Percentiles rank a stretch among this genome's conserved stretches.
Evolutionary conservation across 495 filamentous ascomycete species (phyloP).

Genomic region (Penicillium daleae): DNA sequence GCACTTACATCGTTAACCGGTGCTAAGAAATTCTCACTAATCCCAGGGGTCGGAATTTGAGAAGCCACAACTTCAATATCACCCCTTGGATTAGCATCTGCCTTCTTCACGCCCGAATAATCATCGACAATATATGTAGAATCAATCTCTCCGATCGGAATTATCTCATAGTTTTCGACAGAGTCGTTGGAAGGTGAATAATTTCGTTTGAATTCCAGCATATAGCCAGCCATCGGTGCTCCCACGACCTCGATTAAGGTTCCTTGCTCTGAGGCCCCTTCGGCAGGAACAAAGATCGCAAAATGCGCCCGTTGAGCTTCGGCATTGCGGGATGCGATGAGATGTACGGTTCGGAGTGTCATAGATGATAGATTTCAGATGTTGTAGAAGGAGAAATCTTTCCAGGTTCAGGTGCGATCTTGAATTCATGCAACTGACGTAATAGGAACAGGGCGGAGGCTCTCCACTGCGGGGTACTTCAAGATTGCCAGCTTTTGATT

Average conservation of each 20-base stretch:
- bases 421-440: conserved; percentile 15
- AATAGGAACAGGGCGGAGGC: not conserved
- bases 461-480: conserved; percentile 18
- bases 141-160: conserved; percentile 31
- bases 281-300: conserved; percentile 38
- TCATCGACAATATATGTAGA: conserved; percentile 30
- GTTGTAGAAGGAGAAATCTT: conserved; percentile 5
- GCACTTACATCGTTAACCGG: conserved; percentile 40
- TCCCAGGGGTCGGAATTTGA: conserved; percentile 33
- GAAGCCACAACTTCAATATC: conserved; percentile 36
- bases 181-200: conserved; percentile 20
- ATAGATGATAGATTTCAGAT: conserved; percentile 9
- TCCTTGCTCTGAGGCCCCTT: conserved; percentile 16
- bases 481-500: not conserved
- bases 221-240: conserved; percentile 38
- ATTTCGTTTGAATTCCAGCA: conserved; percentile 38
- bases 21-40: conserved; percentile 41
- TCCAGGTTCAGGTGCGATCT: not conserved
- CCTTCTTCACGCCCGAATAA: conserved; percentile 1
- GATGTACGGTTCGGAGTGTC: conserved; percentile 26
- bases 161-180: conserved; percentile 16
- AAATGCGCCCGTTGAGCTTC: conserved; percentile 38
- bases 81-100: conserved; percentile 28
- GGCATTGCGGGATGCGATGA: conserved; percentile 29
- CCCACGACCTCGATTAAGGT: conserved; percentile 40